phyloP scores from a whole-genome alignment of 164 flowering plant species.

The Akebia trifoliata region DNA sequence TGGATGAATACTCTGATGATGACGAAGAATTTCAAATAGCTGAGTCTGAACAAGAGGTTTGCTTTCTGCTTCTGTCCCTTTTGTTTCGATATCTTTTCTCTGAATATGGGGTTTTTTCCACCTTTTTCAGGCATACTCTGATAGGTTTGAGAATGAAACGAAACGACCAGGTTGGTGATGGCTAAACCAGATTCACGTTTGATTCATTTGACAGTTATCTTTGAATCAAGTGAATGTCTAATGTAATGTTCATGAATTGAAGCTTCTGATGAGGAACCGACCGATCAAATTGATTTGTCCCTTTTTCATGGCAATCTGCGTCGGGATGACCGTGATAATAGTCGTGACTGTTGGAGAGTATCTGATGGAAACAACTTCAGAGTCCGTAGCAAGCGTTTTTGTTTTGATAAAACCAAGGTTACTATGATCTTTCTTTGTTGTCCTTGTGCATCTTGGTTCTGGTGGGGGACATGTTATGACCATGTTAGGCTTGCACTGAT shows the following conservation, averaged over 20 bases:
- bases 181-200: background rate
- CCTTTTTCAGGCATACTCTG: constrained; percentile 41
- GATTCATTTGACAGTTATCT: background rate
- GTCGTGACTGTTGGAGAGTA: constrained; percentile 85
- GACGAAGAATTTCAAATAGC: constrained; percentile 84
- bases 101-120: constrained; percentile 10
- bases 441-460: background rate
- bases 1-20: constrained; percentile 95
- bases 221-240: constrained; percentile 6
- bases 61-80: constrained; percentile 6
- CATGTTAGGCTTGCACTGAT: constrained; percentile 8
- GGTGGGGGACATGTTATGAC: background rate
- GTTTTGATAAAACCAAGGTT: constrained; percentile 84
- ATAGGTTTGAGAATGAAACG: constrained; percentile 39
- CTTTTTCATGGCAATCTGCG: constrained; percentile 78
- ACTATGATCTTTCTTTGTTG: constrained; percentile 3
- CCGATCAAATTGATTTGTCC: constrained; percentile 67
- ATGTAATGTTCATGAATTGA: constrained; percentile 11
- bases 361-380: constrained; percentile 92
- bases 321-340: constrained; percentile 69
- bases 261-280: constrained; percentile 66
- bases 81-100: background rate
- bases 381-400: constrained; percentile 85
- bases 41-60: constrained; percentile 77
- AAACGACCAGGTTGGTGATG: constrained; percentile 51